Conservation (phyloP, 331 rosid genomes). For the Quercus tomentella region DNA sequence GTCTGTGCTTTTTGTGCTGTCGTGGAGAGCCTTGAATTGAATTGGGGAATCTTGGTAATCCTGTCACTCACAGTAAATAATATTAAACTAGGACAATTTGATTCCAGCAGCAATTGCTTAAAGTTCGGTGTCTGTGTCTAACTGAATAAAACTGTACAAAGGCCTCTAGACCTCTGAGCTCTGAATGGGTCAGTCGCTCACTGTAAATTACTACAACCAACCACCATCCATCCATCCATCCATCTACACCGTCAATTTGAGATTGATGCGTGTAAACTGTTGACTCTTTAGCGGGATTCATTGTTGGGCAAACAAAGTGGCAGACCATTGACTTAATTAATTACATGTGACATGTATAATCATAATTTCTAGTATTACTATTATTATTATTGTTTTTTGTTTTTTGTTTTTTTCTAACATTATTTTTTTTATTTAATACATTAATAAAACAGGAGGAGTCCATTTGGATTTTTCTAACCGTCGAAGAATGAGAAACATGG, state of each 20-base stretch:
- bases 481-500: conserved; percentile 17
- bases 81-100: neutral
- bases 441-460: conserved; percentile 1
- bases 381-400: neutral
- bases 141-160: too few species aligned
- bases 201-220: neutral
- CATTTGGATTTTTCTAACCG: conserved; percentile 42
- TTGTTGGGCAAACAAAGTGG: neutral
- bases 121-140: too few species aligned
- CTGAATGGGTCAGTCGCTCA: neutral
- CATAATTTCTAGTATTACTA: neutral
- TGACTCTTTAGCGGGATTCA: neutral
- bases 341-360: neutral
- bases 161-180: neutral
- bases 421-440: neutral
- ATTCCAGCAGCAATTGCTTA: neutral
- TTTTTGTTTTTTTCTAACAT: neutral
- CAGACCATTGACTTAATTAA: conserved; percentile 13
- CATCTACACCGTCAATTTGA: neutral
- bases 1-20: neutral
- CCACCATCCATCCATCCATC: too few species aligned
- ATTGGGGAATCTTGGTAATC: neutral
- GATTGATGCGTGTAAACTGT: neutral
- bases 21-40: neutral
- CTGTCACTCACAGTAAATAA: neutral